A percentile compares a stretch with the other conserved stretches of the same genome.
Evolutionary conservation across 2,329 filamentous ascomycete species (phyloP).

Genomic region (Dendryphion nanum): DNA sequence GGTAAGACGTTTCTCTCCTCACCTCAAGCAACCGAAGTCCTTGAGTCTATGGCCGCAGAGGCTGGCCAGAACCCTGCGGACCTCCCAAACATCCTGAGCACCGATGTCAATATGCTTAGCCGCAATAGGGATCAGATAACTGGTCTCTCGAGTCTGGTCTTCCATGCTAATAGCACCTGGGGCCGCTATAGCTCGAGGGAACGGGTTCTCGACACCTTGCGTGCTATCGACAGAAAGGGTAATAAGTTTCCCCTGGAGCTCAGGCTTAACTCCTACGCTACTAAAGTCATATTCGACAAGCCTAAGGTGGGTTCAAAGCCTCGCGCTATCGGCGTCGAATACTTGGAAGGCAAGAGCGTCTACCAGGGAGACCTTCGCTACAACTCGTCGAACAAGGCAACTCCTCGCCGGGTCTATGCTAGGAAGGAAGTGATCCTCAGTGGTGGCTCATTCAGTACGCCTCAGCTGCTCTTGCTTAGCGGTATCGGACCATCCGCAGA

Average conservation of each 20-base stretch:
- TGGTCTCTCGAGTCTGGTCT: constrained; percentile 39
- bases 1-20: too few species aligned
- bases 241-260: constrained; percentile 14
- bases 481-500: constrained; percentile 58
- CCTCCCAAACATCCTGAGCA: constrained; percentile 12
- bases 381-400: constrained; percentile 8
- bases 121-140: constrained; percentile 25
- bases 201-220: constrained; percentile 8
- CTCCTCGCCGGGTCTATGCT: constrained; percentile 13
- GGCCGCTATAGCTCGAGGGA: constrained; percentile 17
- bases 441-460: constrained; percentile 58
- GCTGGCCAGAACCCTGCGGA: constrained; percentile 13
- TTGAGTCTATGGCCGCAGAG: too few species aligned
- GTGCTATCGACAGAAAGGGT: constrained; percentile 8
- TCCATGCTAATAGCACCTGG: constrained; percentile 15
- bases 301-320: too few species aligned
- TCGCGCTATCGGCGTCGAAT: constrained; percentile 47
- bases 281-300: constrained; percentile 40
- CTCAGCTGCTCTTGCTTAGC: constrained; percentile 62
- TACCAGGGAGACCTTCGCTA: constrained; percentile 45
- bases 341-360: constrained; percentile 38
- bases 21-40: too few species aligned
- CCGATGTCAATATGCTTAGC: constrained; percentile 12
- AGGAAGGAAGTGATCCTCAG: constrained; percentile 15
- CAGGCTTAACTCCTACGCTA: constrained; percentile 39